phyloP scores from a whole-genome alignment of 257 asterid species.

The Salvia miltiorrhiza region DNA sequence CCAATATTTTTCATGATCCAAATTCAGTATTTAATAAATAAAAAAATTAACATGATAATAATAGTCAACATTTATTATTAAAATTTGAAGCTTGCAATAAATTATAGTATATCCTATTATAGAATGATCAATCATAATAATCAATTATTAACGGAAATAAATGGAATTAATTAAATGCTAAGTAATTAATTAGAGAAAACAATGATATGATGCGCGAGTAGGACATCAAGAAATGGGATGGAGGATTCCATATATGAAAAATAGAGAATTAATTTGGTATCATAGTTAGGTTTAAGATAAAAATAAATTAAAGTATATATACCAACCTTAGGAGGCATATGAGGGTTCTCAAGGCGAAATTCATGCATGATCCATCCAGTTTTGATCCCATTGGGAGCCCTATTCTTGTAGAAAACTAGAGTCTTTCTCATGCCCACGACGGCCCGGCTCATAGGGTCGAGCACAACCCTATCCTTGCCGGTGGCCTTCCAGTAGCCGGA shows the following conservation, averaged over 20 bases:
- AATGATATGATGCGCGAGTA: too few relatives aligned
- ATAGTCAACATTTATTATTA: too few relatives aligned
- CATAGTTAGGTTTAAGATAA: neutral
- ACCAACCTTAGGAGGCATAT: constrained; percentile 72
- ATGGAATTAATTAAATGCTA: too few relatives aligned
- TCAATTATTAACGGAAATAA: too few relatives aligned
- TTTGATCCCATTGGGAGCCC: constrained; percentile 88
- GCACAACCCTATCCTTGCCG: constrained; percentile 66
- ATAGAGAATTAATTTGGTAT: neutral
- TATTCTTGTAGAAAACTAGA: constrained; percentile 70
- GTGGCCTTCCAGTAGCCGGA: constrained; percentile 97
- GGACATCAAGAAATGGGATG: too few relatives aligned
- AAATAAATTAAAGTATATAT: neutral
- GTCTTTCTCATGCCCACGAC: constrained; percentile 89
- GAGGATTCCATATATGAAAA: too few relatives aligned
- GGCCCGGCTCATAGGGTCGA: constrained; percentile 36
- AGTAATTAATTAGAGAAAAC: too few relatives aligned
- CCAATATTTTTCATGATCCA: neutral
- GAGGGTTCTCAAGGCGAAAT: constrained; percentile 78
- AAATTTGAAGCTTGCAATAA: too few relatives aligned
- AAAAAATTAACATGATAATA: too few relatives aligned
- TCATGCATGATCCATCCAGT: constrained; percentile 95
- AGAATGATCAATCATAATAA: too few relatives aligned
- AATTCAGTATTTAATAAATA: neutral
- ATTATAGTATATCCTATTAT: too few relatives aligned